Conservation (phyloP, 2,329 filamentous ascomycete species). For the Zelopaecilomyces penicillatus region DNA sequence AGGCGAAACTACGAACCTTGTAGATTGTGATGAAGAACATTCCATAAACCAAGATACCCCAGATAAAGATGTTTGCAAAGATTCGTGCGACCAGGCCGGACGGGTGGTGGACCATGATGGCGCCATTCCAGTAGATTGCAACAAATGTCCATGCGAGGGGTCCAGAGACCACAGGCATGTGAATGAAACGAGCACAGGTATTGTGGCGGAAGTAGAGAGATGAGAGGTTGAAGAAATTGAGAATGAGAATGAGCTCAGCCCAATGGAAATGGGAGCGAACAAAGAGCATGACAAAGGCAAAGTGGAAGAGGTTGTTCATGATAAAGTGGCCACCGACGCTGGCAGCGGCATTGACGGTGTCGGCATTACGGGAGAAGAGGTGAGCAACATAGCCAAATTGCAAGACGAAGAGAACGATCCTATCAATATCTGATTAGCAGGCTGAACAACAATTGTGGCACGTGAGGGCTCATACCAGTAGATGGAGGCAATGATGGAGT, state of each 20-base stretch:
- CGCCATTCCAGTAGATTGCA: constrained; percentile 82
- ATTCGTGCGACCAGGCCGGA: constrained; percentile 62
- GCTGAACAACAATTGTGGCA: not conserved
- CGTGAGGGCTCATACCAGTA: constrained; percentile 55
- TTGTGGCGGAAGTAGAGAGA: constrained; percentile 74
- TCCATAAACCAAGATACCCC: constrained; percentile 71
- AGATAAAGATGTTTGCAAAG: constrained; percentile 80
- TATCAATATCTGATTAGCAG: constrained; percentile 21
- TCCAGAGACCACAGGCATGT: constrained; percentile 64
- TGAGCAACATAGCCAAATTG: constrained; percentile 70
- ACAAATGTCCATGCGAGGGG: constrained; percentile 80
- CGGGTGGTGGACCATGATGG: constrained; percentile 66
- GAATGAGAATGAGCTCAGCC: constrained; percentile 64
- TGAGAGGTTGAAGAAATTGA: constrained; percentile 77
- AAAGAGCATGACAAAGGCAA: constrained; percentile 77
- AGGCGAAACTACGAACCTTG: constrained; percentile 43
- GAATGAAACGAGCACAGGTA: constrained; percentile 63
- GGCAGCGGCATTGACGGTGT: constrained; percentile 59
- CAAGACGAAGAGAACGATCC: constrained; percentile 64
- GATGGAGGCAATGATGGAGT: constrained; percentile 53
- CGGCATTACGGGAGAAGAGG: constrained; percentile 60
- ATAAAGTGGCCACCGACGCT: constrained; percentile 81
- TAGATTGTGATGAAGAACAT: constrained; percentile 65
- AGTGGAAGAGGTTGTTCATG: constrained; percentile 73
- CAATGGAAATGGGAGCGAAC: constrained; percentile 66